Percentiles rank a stretch among this genome's conserved stretches.
phyloP scores from a whole-genome alignment of 345 rosid genomes.

The Acer saccharum region DNA sequence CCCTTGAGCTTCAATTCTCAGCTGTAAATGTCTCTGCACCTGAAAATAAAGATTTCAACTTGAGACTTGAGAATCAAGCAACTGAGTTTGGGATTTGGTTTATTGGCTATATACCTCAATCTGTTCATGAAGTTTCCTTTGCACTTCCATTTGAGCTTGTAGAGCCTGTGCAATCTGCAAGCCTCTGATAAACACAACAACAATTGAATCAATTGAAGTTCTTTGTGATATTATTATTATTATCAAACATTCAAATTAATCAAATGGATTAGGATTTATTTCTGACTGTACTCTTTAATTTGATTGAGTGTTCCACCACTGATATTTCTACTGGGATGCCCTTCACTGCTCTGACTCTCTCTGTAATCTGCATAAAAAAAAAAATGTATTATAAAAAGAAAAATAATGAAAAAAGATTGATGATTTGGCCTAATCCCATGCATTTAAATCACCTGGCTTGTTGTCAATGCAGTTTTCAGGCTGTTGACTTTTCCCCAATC shows the following conservation, averaged over 20 bases:
- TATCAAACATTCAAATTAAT: constrained; percentile 16
- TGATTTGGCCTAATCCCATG: not conserved
- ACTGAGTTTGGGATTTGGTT: not conserved
- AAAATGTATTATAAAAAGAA: constrained; percentile 6
- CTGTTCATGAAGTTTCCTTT: constrained; percentile 89
- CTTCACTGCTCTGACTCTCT: constrained; percentile 45
- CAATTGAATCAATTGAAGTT: constrained; percentile 18
- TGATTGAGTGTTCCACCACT: constrained; percentile 42
- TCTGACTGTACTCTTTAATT: constrained; percentile 56
- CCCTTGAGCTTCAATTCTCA: constrained; percentile 97
- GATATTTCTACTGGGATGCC: constrained; percentile 24
- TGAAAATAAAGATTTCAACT: constrained; percentile 29
- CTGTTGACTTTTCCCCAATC: constrained; percentile 83
- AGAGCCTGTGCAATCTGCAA: constrained; percentile 79
- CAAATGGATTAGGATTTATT: constrained; percentile 4
- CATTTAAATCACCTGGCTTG: constrained; percentile 39
- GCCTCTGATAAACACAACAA: constrained; percentile 46
- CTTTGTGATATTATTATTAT: not conserved
- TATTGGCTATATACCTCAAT: constrained; percentile 62
- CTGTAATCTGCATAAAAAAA: constrained; percentile 43
- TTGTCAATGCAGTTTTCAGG: constrained; percentile 35
- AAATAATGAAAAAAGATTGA: not conserved
- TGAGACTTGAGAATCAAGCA: constrained; percentile 1
- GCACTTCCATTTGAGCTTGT: constrained; percentile 91
- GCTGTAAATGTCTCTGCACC: constrained; percentile 95